Conservation (phyloP, 257 asterid genomes). For the Solanum chmielewskii region DNA sequence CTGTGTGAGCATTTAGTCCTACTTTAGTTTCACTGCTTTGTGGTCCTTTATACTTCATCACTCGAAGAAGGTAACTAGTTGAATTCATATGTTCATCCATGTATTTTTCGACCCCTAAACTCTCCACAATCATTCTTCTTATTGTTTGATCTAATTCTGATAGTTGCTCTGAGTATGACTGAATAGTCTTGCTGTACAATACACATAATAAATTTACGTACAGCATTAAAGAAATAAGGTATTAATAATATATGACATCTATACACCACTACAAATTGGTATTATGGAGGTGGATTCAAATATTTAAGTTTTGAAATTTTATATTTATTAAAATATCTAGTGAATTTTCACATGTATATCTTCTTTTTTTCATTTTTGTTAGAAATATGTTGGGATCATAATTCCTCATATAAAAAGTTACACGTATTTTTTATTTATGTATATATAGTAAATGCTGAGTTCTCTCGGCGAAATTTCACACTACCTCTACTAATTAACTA, state of each 20-base stretch:
- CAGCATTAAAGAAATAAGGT: not conserved
- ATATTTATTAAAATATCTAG: not conserved
- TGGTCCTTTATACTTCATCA: conserved; percentile 43
- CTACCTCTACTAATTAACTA: not conserved
- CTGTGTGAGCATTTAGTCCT: conserved; percentile 41
- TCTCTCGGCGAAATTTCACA: not conserved
- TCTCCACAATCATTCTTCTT: conserved; percentile 40
- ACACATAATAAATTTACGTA: not conserved
- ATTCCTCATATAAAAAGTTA: no score
- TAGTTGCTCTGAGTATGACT: conserved; percentile 15
- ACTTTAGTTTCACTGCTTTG: conserved; percentile 11
- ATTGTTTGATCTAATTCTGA: conserved; percentile 27
- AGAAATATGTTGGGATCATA: not conserved
- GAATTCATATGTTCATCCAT: conserved; percentile 43
- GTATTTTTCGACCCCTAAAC: conserved; percentile 26
- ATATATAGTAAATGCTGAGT: no score
- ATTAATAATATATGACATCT: not conserved
- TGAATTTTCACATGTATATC: not conserved
- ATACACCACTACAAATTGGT: not conserved
- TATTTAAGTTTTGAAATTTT: no score
- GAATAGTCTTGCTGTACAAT: conserved; percentile 22
- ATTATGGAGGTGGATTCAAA: not conserved
- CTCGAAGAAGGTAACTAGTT: conserved; percentile 28
- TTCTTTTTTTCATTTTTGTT: rapidly evolving
- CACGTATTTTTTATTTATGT: no score